phyloP scores from a whole-genome alignment of 768 basidiomycete genomes.

The Cystobasidium ongulense region DNA sequence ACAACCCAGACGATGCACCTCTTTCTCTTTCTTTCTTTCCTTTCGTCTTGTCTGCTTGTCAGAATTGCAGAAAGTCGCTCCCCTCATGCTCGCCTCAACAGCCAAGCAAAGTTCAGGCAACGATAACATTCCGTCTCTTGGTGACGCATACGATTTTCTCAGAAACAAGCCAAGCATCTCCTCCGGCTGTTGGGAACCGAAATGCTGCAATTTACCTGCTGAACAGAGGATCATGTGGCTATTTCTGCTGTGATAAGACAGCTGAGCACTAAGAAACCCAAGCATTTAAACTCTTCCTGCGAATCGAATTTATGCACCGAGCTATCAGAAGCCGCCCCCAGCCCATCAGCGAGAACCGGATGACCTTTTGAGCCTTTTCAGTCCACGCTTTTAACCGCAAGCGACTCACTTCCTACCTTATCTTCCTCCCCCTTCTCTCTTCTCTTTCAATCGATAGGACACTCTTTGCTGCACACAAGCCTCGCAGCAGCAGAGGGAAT shows the following conservation, averaged over 20 bases:
- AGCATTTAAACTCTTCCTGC: background rate
- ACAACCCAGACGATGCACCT: no score
- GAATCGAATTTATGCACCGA: no score
- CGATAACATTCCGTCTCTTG: background rate
- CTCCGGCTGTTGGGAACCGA: background rate
- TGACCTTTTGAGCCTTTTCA: background rate
- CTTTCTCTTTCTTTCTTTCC: background rate
- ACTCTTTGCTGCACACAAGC: no score
- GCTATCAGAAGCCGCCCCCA: no score
- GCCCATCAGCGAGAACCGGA: no score
- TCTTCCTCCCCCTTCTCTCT: background rate
- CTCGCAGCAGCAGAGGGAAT: no score
- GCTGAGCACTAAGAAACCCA: background rate
- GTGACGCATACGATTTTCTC: background rate
- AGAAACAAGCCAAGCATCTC: background rate
- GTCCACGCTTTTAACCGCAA: background rate
- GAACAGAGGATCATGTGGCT: background rate
- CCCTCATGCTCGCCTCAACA: background rate
- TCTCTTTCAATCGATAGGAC: no score
- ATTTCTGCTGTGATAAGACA: background rate
- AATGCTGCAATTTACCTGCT: background rate
- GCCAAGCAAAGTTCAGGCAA: background rate
- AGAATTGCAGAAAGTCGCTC: background rate
- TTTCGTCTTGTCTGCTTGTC: background rate
- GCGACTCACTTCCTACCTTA: background rate